Evolutionary conservation across 2,329 filamentous ascomycete genomes (phyloP), one percentile per base, ranked within the genome.

Genomic region (Cladosporium sp.): DNA sequence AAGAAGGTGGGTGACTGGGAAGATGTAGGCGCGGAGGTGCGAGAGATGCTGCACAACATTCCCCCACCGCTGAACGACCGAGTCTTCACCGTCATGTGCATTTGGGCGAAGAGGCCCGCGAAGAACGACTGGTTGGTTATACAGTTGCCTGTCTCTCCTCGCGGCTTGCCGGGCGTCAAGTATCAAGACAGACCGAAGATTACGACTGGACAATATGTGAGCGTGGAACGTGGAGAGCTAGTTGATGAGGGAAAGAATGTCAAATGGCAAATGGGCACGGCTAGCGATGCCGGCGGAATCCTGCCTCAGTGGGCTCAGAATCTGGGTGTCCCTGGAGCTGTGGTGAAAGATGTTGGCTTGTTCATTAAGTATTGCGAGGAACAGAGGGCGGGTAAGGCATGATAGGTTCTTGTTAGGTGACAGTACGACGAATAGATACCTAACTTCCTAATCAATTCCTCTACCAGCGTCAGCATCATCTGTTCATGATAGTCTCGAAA

Each of bases 231-330:
- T 39, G 69, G 85, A 29, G 69, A 75, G 50, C 69, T 75, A 59
- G 53, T 76, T 3, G 66, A 66, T 4, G 63, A 54, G 12, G 61
- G 59, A 3, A 48, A 43, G 22, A 62, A 67, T 4, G 74, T 87
- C 40, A 82, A 85, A 66, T 93, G 87, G 87, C 72, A 84, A 51
- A 91, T 92, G 85, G 85, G 81, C 7, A 91, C 86, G 8, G 78
- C 83, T 9, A 85, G 82, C 52, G 79, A 91, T 64, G 86, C 86
- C 0, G 75, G 76, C 48, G 87, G 87, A 0, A 66, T 76, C 22
- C 60, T 91, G 50, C 87, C 87, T 0, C 72, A 76, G 63, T 82
- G 75, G 72, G 63, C 85, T 57, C 86, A 90, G 72, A 82, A 80
- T 54, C 59, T 79, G 63, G 80, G 78, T 3, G 73, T 87, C 42